Evolutionary conservation across 2,329 filamentous ascomycete genomes (phyloP).

Genomic region (Nectriaceae sp.): DNA sequence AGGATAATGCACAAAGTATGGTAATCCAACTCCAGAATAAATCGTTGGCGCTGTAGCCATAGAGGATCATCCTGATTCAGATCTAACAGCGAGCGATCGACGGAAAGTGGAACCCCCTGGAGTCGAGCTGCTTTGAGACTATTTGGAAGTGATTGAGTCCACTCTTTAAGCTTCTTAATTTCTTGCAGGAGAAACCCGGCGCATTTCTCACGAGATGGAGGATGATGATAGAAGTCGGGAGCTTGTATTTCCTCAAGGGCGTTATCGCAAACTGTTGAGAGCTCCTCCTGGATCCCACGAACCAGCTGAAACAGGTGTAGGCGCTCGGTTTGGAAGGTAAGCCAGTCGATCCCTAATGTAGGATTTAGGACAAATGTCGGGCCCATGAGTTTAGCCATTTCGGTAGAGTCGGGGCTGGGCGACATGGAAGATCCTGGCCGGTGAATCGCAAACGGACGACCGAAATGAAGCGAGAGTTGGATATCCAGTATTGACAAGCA

Average conservation of each 20-base stretch:
- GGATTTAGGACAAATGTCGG: conserved; percentile 18
- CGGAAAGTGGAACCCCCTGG: conserved; percentile 38
- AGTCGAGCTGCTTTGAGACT: conserved; percentile 39
- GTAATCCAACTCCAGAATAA: conserved; percentile 45
- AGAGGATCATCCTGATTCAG: conserved; percentile 37
- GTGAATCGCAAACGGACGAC: conserved; percentile 18
- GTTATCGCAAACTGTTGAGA: conserved; percentile 15
- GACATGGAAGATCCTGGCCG: background rate
- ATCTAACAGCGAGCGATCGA: conserved; percentile 34
- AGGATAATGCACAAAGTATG: conserved; percentile 41
- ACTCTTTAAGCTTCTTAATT: conserved; percentile 31
- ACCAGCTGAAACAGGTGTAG: conserved; percentile 15
- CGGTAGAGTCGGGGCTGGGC: too few species aligned
- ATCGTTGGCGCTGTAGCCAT: conserved; percentile 44
- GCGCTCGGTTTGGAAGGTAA: conserved; percentile 21
- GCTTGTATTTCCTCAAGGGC: conserved; percentile 14
- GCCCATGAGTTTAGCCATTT: conserved; percentile 10
- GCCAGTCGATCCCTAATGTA: conserved; percentile 19
- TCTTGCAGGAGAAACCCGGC: conserved; percentile 29
- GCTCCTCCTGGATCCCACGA: conserved; percentile 19
- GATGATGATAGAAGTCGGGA: conserved; percentile 25
- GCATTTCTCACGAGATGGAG: conserved; percentile 26
- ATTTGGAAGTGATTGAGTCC: conserved; percentile 35
- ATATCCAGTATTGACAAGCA: conserved; percentile 21
- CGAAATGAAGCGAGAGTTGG: conserved; percentile 19